Evolutionary conservation across 441 rosid species (phyloP), one percentile per base, ranked within the genome.

Genomic region (Pelargonium fulgidum): DNA sequence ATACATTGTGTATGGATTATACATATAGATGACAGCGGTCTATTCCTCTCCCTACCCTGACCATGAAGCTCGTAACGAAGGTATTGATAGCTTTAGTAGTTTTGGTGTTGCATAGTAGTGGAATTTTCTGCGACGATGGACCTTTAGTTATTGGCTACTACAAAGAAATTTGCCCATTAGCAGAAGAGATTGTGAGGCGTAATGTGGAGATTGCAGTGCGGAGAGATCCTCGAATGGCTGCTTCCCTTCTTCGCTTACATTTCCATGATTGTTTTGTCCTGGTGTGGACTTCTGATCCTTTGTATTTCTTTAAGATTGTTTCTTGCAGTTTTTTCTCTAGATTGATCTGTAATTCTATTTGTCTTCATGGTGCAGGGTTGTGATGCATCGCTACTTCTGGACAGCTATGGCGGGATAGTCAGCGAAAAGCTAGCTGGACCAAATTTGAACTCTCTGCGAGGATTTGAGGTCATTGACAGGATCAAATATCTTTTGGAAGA

Each of bases 261-360:
- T 92, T 90, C 69, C 98, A 92, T 41, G 98, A 92, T 70, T 92
- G 96, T 71, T 87, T 92, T 58, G 92, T 90, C 70, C 73, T 86
- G 93, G 96, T 90, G 29, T 77, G 77, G 0, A 59, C 63, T 59
- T 59, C 54, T 48, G 54, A 48, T 48, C 14, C 41, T 13, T 13
- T 39, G 6, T 24, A 36, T 58, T 5, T 9, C 7, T 14, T 64
- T 39, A 3, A n/a, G 17, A 1, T 62, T 42, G 8, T 41, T 14
- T 22, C 26, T 45, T 16, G 64, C 6, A n/a, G 13, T 54, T 41
- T 36, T 0, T 66, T 45, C 36, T 17, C 16, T 12, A 14, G 22
- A 22, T 64, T 14, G 16, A 48, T 58, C 33, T 36, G 33, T 11
- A 50, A 9, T 47, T 61, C 4, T 56, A 11, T 20, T 5, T 12